Conservation (phyloP, 768 basidiomycete genomes). For the Dacryopinax primogenitus region DNA sequence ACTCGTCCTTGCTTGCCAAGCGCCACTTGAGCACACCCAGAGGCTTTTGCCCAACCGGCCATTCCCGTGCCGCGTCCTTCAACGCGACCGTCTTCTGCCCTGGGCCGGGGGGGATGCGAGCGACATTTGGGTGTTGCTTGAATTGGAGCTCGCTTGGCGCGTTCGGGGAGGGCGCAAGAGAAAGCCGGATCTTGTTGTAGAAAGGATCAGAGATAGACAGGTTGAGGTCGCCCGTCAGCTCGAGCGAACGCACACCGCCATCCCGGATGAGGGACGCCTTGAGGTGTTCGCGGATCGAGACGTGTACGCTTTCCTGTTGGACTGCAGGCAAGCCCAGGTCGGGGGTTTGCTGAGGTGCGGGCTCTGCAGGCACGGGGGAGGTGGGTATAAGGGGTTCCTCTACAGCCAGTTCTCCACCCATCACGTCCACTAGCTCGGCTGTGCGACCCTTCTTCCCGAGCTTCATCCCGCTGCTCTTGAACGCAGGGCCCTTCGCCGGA, state of each 20-base stretch:
- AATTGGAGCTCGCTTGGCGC: constrained; percentile 68
- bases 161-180: constrained; percentile 40
- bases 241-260: constrained; percentile 79
- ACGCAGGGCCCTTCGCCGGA: constrained; percentile 54
- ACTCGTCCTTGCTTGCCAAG: constrained; percentile 82
- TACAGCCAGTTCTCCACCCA: constrained; percentile 62
- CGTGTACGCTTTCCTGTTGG: constrained; percentile 68
- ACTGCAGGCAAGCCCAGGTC: constrained; percentile 50
- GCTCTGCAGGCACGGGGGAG: constrained; percentile 39
- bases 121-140: constrained; percentile 94
- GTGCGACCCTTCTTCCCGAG: constrained; percentile 89
- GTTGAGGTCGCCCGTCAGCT: constrained; percentile 91
- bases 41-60: constrained; percentile 71
- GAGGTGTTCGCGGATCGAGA: constrained; percentile 71
- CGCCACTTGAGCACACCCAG: constrained; percentile 88
- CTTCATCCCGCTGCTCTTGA: constrained; percentile 95
- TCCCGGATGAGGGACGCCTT: constrained; percentile 73
- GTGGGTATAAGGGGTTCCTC: constrained; percentile 44
- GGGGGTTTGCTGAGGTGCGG: no score
- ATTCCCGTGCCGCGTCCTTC: constrained; percentile 68
- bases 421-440: constrained; percentile 72
- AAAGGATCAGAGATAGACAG: constrained; percentile 67
- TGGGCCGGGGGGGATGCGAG: constrained; percentile 61
- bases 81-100: constrained; percentile 60
- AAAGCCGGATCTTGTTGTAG: constrained; percentile 57